These are phyloP conservation scores for Hawksworthiomyces lignivorus DNA, from an alignment of 2,329 filamentous ascomycete species.

Conservation along the genomic window DNA sequence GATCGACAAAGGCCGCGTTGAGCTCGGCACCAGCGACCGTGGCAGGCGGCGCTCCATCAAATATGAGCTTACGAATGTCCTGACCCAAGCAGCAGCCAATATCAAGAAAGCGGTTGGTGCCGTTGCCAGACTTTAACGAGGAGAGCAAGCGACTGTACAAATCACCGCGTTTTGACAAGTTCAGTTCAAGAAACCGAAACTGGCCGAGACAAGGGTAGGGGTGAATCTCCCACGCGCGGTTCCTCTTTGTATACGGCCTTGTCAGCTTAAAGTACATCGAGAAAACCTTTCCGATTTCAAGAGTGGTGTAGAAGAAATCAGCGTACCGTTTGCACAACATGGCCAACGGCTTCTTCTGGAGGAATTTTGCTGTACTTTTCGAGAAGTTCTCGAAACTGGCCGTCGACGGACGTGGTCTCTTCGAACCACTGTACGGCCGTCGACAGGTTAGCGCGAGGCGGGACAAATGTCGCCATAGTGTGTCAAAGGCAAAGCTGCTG, in stretches of 20 bases:
- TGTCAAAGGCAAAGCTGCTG: too few species aligned
- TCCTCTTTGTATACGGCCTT: too few species aligned
- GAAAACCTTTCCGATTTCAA: too few species aligned
- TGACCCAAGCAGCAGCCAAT: conserved; percentile 35
- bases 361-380: conserved; percentile 14
- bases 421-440: conserved; percentile 9
- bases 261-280: too few species aligned
- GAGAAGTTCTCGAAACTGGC: conserved; percentile 7
- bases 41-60: conserved; percentile 24
- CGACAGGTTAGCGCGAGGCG: conserved; percentile 2
- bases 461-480: conserved; percentile 1
- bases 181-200: conserved; percentile 34
- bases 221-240: conserved; percentile 18
- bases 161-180: conserved; percentile 24
- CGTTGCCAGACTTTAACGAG: conserved; percentile 16
- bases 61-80: conserved; percentile 33
- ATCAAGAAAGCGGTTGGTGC: conserved; percentile 28
- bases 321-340: conserved; percentile 13
- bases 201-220: conserved; percentile 37
- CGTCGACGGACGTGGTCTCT: conserved; percentile 3
- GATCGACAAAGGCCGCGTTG: conserved; percentile 28
- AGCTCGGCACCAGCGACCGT: conserved; percentile 28
- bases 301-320: too few species aligned
- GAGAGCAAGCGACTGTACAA: conserved; percentile 23
- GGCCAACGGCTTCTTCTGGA: conserved; percentile 9